Conservation (phyloP, 495 filamentous ascomycete species). For the Xylaria longipes region DNA sequence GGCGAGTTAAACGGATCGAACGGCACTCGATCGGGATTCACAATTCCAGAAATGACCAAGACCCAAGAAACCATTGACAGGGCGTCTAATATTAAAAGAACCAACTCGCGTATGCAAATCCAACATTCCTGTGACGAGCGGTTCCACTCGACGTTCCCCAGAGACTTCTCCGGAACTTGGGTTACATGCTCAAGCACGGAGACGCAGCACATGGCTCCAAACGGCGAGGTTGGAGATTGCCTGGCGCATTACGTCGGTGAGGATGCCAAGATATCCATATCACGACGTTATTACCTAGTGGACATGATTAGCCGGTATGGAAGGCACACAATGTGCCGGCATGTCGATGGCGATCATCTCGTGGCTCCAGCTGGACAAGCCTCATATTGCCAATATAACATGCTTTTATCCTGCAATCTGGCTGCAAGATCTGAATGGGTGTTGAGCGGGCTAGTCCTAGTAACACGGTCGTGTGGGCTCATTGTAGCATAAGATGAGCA, state of each 20-base stretch:
- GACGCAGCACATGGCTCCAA: constrained; percentile 17
- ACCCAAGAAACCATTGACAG: constrained; percentile 11
- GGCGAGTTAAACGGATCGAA: constrained; percentile 16
- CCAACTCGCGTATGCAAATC: neutral
- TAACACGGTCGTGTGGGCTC: constrained; percentile 6
- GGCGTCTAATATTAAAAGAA: constrained; percentile 7
- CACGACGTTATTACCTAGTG: constrained; percentile 33
- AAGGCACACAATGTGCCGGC: constrained; percentile 29
- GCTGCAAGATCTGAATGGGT: neutral
- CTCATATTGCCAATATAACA: constrained; percentile 19
- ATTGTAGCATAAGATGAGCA: neutral
- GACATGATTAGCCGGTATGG: constrained; percentile 38
- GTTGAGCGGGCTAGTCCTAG: neutral
- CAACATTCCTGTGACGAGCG: constrained; percentile 2
- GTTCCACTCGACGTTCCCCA: constrained; percentile 13
- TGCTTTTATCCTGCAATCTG: constrained; percentile 19
- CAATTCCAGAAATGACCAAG: neutral
- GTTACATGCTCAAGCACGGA: constrained; percentile 27
- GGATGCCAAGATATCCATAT: constrained; percentile 24
- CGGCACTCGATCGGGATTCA: constrained; percentile 7
- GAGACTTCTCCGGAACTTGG: constrained; percentile 28
- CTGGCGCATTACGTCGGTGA: constrained; percentile 29
- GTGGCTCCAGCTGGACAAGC: neutral
- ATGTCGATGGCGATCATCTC: constrained; percentile 28
- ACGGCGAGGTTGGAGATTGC: constrained; percentile 27